phyloP scores from a whole-genome alignment of 208 protist species.

The Crithidia bombi region DNA sequence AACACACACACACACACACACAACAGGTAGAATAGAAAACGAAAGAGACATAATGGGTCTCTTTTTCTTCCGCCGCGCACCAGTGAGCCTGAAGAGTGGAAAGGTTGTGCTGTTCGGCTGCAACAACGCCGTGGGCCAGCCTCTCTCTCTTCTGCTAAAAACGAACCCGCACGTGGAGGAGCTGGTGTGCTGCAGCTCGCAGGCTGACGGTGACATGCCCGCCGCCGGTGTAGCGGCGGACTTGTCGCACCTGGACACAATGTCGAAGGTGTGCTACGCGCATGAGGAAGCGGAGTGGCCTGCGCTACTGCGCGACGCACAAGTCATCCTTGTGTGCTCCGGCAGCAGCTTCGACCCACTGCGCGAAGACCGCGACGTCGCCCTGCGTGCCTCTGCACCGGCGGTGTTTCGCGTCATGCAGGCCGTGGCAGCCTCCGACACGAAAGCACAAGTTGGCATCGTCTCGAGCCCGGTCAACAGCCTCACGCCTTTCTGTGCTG shows the following conservation, averaged over 20 bases:
- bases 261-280: conserved; percentile 41
- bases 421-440: conserved; percentile 68
- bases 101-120: conserved; percentile 94
- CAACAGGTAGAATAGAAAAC: conserved; percentile 7
- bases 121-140: conserved; percentile 91
- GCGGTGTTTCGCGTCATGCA: conserved; percentile 79
- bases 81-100: conserved; percentile 20
- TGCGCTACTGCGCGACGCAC: conserved; percentile 62
- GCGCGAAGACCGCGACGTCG: conserved; percentile 88
- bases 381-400: conserved; percentile 83
- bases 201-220: conserved; percentile 31
- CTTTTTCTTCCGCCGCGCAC: conserved; percentile 44
- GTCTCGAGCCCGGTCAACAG: conserved; percentile 95
- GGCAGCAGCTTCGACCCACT: conserved; percentile 90
- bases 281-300: conserved; percentile 56
- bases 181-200: conserved; percentile 79
- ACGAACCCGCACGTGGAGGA: conserved; percentile 73
- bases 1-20: conserved; percentile 1
- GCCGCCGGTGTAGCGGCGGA: conserved; percentile 70
- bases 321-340: conserved; percentile 91
- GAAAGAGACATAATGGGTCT: conserved; percentile 8
- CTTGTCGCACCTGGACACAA: conserved; percentile 82
- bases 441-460: conserved; percentile 80
- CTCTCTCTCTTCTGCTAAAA: conserved; percentile 94
- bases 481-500: conserved; percentile 92